phyloP scores from a whole-genome alignment of 164 flowering plant genomes.

The Kalanchoe fedtschenkoi region DNA sequence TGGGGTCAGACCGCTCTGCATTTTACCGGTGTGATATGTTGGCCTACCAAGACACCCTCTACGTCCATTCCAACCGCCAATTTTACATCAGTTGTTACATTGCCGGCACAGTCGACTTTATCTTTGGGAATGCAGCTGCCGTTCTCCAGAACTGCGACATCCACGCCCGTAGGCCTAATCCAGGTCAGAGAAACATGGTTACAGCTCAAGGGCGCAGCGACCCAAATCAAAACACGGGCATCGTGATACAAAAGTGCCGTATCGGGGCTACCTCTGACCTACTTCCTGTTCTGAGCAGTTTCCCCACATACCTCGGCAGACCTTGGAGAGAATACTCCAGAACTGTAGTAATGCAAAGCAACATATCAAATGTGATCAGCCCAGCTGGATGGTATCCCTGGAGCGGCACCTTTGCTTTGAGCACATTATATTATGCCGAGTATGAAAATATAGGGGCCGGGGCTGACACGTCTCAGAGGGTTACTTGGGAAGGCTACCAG shows the following conservation, averaged over 20 bases:
- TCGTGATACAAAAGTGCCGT: constrained; percentile 51
- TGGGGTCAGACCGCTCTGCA: constrained; percentile 61
- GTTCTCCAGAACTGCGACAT: constrained; percentile 61
- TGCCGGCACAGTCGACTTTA: constrained; percentile 71
- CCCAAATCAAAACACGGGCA: constrained; percentile 76
- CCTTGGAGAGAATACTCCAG: constrained; percentile 76
- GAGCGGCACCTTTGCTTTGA: constrained; percentile 47
- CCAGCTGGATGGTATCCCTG: constrained; percentile 72
- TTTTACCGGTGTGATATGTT: constrained; percentile 62
- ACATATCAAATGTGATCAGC: constrained; percentile 35
- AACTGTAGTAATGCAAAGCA: constrained; percentile 49
- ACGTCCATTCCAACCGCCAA: no score
- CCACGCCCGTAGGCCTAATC: constrained; percentile 51
- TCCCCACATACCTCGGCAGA: constrained; percentile 56
- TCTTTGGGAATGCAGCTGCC: constrained; percentile 67
- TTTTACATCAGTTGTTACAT: constrained; percentile 46
- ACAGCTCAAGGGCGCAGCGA: constrained; percentile 74
- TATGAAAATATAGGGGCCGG: constrained; percentile 59
- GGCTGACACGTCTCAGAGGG: constrained; percentile 44
- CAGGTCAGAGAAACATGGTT: constrained; percentile 61
- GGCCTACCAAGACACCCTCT: constrained; percentile 85
- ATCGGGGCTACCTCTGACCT: constrained; percentile 58
- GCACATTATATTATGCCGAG: constrained; percentile 54
- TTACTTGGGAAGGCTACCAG: constrained; percentile 52
- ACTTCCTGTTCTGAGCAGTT: constrained; percentile 22